Evolutionary conservation across 176 grass and related monocot genomes (phyloP).

Genomic region (Avena eriantha): DNA sequence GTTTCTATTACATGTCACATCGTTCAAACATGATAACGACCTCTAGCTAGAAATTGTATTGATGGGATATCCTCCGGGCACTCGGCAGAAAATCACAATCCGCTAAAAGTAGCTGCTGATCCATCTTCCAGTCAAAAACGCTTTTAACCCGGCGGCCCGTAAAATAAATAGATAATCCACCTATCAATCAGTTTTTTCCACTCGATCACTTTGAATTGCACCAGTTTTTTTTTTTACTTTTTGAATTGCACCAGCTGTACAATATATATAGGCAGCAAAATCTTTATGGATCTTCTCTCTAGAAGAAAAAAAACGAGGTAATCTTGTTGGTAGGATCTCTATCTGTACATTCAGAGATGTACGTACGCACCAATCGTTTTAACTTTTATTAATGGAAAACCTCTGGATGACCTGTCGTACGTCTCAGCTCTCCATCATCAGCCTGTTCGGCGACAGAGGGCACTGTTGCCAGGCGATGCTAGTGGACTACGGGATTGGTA

Average conservation of each 20-base stretch:
- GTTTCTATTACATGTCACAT: constrained; percentile 17
- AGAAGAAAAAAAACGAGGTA: neutral
- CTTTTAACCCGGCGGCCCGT: neutral
- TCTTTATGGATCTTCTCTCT: neutral
- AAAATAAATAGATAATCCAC: neutral
- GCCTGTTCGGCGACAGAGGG: neutral
- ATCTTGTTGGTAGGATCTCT: neutral
- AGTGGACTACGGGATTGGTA: constrained; percentile 20
- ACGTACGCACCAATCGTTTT: constrained; percentile 20
- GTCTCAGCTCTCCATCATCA: neutral
- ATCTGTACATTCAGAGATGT: neutral
- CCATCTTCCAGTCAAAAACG: constrained; percentile 9
- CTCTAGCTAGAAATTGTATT: no score
- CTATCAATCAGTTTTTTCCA: neutral
- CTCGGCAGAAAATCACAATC: neutral
- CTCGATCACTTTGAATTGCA: no score
- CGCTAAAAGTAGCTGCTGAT: constrained; percentile 24
- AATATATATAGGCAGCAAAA: neutral
- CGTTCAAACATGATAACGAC: neutral
- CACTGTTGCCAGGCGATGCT: constrained; percentile 37
- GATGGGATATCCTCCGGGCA: neutral
- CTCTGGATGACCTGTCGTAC: neutral
- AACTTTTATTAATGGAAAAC: neutral
- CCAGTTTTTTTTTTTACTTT: no score
- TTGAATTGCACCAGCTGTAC: neutral